These are phyloP conservation scores for Fusarium anguioides DNA, from an alignment of 2,329 filamentous ascomycete genomes.

Conservation along the genomic window DNA sequence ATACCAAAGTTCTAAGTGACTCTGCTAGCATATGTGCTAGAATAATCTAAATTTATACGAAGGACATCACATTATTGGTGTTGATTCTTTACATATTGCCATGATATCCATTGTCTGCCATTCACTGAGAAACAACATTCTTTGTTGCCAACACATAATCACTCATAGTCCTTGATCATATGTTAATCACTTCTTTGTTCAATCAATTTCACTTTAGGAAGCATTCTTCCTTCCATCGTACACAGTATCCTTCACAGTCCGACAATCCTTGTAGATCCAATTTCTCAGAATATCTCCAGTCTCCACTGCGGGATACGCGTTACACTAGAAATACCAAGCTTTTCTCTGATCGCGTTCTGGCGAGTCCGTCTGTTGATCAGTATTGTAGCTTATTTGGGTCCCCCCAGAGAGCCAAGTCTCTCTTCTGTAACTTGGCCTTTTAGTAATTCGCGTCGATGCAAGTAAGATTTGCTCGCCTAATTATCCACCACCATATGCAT, in stretches of 20 bases:
- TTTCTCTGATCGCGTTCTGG: slow-evolving; percentile 31
- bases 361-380: slow-evolving; percentile 33
- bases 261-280: slow-evolving; percentile 27
- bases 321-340: slow-evolving; percentile 42
- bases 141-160: neutral
- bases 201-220: slow-evolving; percentile 15
- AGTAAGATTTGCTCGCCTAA: slow-evolving; percentile 20
- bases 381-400: slow-evolving; percentile 9
- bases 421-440: slow-evolving; percentile 6
- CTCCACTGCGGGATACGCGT: slow-evolving; percentile 36
- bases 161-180: slow-evolving; percentile 7
- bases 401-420: slow-evolving; percentile 11
- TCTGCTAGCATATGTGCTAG: neutral
- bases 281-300: slow-evolving; percentile 36
- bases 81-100: neutral
- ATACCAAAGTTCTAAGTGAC: slow-evolving; percentile 13
- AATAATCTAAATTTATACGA: slow-evolving; percentile 31
- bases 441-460: slow-evolving; percentile 27
- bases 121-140: neutral
- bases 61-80: neutral
- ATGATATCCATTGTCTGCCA: neutral
- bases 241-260: slow-evolving; percentile 38
- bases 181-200: slow-evolving; percentile 26
- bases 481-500: slow-evolving; percentile 1
- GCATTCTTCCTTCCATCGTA: neutral